Conservation (phyloP, 139 green algal genomes). For the Coccomyxa sp. region DNA sequence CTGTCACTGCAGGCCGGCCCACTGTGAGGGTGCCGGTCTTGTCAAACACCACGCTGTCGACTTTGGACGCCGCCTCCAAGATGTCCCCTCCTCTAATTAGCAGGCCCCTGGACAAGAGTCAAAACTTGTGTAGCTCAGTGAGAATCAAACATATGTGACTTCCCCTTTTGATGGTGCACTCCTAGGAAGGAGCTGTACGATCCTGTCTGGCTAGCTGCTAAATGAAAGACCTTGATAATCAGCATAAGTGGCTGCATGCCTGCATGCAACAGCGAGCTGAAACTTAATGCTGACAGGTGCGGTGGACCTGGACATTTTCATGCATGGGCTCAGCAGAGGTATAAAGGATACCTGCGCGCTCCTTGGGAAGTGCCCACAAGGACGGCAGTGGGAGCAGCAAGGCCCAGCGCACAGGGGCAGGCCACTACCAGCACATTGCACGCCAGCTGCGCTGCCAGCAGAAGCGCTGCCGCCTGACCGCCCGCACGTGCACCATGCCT, state of each 20-base stretch:
- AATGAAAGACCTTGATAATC: too few species aligned
- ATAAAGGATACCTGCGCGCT: conserved; percentile 49
- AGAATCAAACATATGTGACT: too few species aligned
- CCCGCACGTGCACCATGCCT: conserved; percentile 3
- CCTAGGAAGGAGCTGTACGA: too few species aligned
- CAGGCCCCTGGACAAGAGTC: conserved; percentile 48
- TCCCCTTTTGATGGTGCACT: not conserved
- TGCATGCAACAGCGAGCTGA: too few species aligned
- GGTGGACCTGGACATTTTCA: too few species aligned
- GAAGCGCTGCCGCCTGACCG: conserved; percentile 26
- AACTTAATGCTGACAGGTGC: too few species aligned
- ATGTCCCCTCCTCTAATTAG: conserved; percentile 82
- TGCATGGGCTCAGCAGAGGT: too few species aligned
- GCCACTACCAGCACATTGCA: conserved; percentile 92
- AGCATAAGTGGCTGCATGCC: too few species aligned
- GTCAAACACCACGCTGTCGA: conserved; percentile 90
- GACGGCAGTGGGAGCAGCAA: conserved; percentile 89
- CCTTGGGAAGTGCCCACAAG: conserved; percentile 82
- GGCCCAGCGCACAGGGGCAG: conserved; percentile 90
- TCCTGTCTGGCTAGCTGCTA: too few species aligned
- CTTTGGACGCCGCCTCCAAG: conserved; percentile 60
- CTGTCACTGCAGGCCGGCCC: conserved; percentile 65
- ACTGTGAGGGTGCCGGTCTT: conserved; percentile 93
- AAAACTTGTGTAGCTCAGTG: not conserved
- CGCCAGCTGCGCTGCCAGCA: conserved; percentile 78